These are phyloP conservation scores for Epichloe brachyelytri DNA, from an alignment of 2,329 filamentous ascomycete species.

Conservation along the genomic window DNA sequence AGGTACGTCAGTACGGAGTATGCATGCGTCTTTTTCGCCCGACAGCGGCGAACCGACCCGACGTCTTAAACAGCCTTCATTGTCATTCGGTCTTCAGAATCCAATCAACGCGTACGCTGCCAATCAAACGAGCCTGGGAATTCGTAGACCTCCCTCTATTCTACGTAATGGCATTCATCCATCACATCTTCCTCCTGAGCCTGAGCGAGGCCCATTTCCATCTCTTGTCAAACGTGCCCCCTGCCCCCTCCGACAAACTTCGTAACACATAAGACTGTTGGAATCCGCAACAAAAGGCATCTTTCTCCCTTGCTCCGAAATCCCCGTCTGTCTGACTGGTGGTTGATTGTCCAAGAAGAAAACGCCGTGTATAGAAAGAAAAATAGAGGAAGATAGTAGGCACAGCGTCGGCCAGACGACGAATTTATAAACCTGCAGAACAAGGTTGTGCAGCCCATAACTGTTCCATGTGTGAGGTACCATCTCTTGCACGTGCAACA, in stretches of 20 bases:
- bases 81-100: no score
- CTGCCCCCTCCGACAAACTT: background rate
- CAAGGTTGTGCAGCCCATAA: background rate
- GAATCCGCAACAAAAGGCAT: background rate
- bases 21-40: no score
- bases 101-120: no score
- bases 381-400: background rate
- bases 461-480: background rate
- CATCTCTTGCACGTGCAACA: background rate
- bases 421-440: background rate
- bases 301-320: background rate
- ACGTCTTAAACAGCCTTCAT: no score
- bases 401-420: background rate
- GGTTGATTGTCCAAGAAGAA: background rate
- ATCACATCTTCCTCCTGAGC: no score
- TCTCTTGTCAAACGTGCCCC: no score
- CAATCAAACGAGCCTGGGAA: no score
- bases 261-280: background rate
- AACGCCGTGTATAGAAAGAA: background rate
- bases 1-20: no score
- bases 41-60: no score
- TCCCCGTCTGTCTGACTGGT: background rate
- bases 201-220: no score
- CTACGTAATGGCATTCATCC: background rate
- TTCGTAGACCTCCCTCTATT: background rate